Percentiles rank a stretch among this genome's conserved stretches.
Conservation (phyloP, 208 protist species). For the Borovskyia barvae region DNA sequence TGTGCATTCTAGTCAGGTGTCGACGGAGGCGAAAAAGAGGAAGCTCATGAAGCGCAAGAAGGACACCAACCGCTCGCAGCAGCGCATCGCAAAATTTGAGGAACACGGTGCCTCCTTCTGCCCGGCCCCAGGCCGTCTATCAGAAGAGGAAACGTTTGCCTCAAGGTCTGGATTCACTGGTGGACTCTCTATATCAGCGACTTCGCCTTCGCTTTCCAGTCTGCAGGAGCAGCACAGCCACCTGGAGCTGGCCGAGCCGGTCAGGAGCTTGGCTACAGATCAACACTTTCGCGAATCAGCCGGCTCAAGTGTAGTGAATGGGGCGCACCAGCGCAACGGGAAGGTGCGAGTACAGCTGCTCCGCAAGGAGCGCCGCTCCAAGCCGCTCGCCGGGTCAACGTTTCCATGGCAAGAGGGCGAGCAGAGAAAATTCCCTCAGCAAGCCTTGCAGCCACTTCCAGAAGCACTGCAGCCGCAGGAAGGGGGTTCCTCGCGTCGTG, state of each 20-base stretch:
- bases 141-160: too few relatives aligned
- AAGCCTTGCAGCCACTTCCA: not conserved
- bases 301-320: not conserved
- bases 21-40: slow-evolving; percentile 6
- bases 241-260: not conserved
- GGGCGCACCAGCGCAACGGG: not conserved
- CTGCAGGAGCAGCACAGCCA: not conserved
- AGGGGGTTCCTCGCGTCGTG: slow-evolving; percentile 9
- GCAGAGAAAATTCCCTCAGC: not conserved
- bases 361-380: slow-evolving; percentile 27
- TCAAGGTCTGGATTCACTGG: too few relatives aligned
- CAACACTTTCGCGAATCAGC: not conserved
- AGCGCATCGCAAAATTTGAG: slow-evolving; percentile 2
- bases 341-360: slow-evolving; percentile 8
- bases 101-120: too few relatives aligned
- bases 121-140: too few relatives aligned
- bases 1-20: too few relatives aligned
- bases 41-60: slow-evolving; percentile 21
- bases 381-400: slow-evolving; percentile 7
- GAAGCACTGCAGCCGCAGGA: not conserved
- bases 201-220: not conserved
- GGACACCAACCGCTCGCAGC: not conserved
- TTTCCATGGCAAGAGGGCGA: not conserved
- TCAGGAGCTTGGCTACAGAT: not conserved
- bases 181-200: not conserved